Conservation (phyloP, 495 filamentous ascomycete species). For the Letharia columbiana region DNA sequence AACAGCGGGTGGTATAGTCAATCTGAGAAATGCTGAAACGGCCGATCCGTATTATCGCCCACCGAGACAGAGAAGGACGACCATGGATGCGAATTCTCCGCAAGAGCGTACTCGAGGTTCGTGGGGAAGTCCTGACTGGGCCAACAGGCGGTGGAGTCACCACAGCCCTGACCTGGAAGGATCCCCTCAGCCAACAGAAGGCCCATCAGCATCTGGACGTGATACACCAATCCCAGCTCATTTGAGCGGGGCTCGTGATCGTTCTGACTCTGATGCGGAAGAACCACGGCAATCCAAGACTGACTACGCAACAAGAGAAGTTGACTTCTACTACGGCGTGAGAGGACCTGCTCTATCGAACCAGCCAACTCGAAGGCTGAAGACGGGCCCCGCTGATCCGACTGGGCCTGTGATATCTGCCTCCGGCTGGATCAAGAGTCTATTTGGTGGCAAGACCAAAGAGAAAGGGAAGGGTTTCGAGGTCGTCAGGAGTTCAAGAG, state of each 20-base stretch:
- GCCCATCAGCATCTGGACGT: slow-evolving; percentile 42
- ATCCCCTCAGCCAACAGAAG: slow-evolving; percentile 35
- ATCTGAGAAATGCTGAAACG: slow-evolving; percentile 36
- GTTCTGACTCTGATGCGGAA: slow-evolving; percentile 43
- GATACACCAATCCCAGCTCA: slow-evolving; percentile 46
- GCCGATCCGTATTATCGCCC: slow-evolving; percentile 78
- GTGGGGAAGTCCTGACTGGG: slow-evolving; percentile 43
- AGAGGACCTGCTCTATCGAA: slow-evolving; percentile 82
- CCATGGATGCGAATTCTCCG: slow-evolving; percentile 41
- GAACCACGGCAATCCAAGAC: slow-evolving; percentile 47
- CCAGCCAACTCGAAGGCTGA: slow-evolving; percentile 68
- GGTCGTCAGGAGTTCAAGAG: slow-evolving; percentile 78
- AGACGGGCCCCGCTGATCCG: slow-evolving; percentile 91
- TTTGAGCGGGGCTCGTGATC: slow-evolving; percentile 43
- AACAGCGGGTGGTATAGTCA: slow-evolving; percentile 36
- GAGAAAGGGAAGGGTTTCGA: slow-evolving; percentile 92
- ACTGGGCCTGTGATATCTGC: slow-evolving; percentile 82
- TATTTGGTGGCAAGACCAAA: slow-evolving; percentile 75
- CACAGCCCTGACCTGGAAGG: slow-evolving; percentile 26
- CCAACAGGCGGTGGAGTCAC: slow-evolving; percentile 38
- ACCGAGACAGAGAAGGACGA: slow-evolving; percentile 57
- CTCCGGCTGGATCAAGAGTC: slow-evolving; percentile 73
- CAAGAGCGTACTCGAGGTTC: slow-evolving; percentile 39
- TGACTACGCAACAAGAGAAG: slow-evolving; percentile 87
- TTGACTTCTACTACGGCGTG: slow-evolving; percentile 81